Evolutionary conservation across 2,329 filamentous ascomycete genomes (phyloP), one percentile per base, ranked within the genome.

Genomic region (Trichoderma polysporum): DNA sequence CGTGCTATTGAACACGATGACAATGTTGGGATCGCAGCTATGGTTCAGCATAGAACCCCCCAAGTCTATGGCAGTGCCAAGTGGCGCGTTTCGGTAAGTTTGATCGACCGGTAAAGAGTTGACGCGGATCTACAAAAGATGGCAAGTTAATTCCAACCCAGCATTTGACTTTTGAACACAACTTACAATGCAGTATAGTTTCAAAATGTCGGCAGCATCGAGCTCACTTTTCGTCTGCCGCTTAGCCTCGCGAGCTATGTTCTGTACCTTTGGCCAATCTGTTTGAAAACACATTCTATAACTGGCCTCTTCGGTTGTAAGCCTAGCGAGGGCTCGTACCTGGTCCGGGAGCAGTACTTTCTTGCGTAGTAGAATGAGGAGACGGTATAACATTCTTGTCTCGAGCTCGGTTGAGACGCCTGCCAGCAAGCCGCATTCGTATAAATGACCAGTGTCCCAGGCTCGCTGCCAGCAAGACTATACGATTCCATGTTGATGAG

Each of bases 141-240:
- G 3, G 22, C 4, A 25, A 39, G 15, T 25, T 33, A 22, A 25
- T 45, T 19, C n/a, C n/a, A n/a, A n/a, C n/a, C n/a, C n/a, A 60
- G 7, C 22, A 9, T 10, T n/a, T n/a, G n/a, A n/a, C n/a, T n/a
- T n/a, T n/a, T n/a, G n/a, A n/a, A n/a, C n/a, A n/a, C n/a, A n/a
- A 64, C 66, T 67, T 39, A 64, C 66, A 22, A 67, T 37, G n/a
- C 57, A 54, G 13, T 64, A 67, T 10, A 67, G 13, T n/a, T 41
- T 63, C 59, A 57, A 9, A 27, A 67, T 39, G 4, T 64, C 50
- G 3, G n/a, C 31, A 15, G 45, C 22, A 17, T 31, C 13, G 1
- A 67, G 66, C 19, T 64, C 57, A 19, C 59, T 64, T 25, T 53
- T 49, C 7, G 60, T 67, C 41, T 35, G 31, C 29, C 37, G 25